Base-by-base conservation (phyloP, 352 stramenopile genomes). In the Phytophthora boehmeriae region DNA sequence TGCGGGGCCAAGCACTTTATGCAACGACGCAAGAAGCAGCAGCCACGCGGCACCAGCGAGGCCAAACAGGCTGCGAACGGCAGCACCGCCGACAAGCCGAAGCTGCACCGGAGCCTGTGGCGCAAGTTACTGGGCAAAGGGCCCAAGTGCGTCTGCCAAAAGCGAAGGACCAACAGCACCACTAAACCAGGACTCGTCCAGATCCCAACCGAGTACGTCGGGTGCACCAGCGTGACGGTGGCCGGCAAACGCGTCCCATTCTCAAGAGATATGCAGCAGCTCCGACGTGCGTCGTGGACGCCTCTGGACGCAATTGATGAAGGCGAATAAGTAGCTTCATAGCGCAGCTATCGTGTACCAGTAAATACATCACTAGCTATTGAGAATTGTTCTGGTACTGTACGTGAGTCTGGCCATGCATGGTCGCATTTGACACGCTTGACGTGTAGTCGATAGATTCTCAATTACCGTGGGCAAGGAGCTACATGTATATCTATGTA, bases 51-150 rank as follows among this genome's bases (percentile, higher is more conserved):
- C 22, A 61, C 59, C 8, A 32, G 50, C 38, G 49, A 63, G 30
- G 63, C 52, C 53, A 76, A 76, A 54, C 63, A 64, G 20, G 51
- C 41, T 28, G 66, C 66, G 13, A 71, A 63, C 47, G 48, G 42
- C 49, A 41, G 19, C 14, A 34, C 55, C 22, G 51, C 52, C n/a
- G 49, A 66, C 25, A 41, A 30, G 13, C 44, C 67, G 13, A 55
- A 54, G 32, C 66, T 60, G 22, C 80, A 84, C 64, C 77, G 74
- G 50, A 84, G 74, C 51, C 63, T 84, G 23, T 87, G 77, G 77
- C 75, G 77, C 54, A 84, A 84, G 54, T 47, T 87, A 19, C 47
- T 87, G 22, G 74, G 77, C 25, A 77, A 79, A 30, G 77, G 77
- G 4, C 77, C 77, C 51, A 87, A 87, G 70, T 87, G 77, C 62